Base-by-base conservation (phyloP, 495 filamentous ascomycete species). In the Lichina pygmaea region DNA sequence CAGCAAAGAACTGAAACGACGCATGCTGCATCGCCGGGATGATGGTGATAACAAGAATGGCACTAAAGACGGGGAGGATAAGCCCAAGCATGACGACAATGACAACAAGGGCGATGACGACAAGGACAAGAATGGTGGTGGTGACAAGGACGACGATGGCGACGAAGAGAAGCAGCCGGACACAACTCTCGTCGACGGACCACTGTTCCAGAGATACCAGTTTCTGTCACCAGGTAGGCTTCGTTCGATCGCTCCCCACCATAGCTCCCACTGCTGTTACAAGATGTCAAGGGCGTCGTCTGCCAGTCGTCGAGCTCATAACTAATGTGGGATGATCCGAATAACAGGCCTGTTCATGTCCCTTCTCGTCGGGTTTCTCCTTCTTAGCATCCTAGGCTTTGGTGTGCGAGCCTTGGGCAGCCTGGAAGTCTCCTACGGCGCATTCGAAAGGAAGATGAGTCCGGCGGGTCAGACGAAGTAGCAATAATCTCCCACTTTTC, bases 401-500 rank as follows among this genome's bases (percentile, higher is more conserved):
- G 89, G 73, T 24, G 63, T 95, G 43, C 69, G 54, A 46, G 83
- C 81, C 16, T 61, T 97, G 7, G 61, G 69, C 6, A 85, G 84
- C 49, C 63, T 97, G 36, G 64, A 93, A 58, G 80, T 95, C 10
- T 74, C 79, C 8, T 95, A 95, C 61, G 81, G 77, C 43, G 85
- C 89, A 1, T 97, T 97, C 58, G 85, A 91, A 55, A 93, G 89
- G 67, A 86, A 94, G 57, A 93, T 82, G 62, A 82, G 86, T 0
- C 77, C 83, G 41, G 66, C 70, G 33, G 80, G 73, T 46, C 81
- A 91, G 62, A 92, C 81, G 70, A 47, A 47, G 17, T 15, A 44
- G 13, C 45, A 47, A 17, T 47, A 41, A 39, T 15, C 36, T 2
- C 24, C 24, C 24, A 24, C 24, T 24, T 24, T 24, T 24, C 24